Evolutionary conservation across 2,329 filamentous ascomycete species (phyloP), one percentile per base, ranked within the genome.

Genomic region (Aspergillus oerlinghausenensis): DNA sequence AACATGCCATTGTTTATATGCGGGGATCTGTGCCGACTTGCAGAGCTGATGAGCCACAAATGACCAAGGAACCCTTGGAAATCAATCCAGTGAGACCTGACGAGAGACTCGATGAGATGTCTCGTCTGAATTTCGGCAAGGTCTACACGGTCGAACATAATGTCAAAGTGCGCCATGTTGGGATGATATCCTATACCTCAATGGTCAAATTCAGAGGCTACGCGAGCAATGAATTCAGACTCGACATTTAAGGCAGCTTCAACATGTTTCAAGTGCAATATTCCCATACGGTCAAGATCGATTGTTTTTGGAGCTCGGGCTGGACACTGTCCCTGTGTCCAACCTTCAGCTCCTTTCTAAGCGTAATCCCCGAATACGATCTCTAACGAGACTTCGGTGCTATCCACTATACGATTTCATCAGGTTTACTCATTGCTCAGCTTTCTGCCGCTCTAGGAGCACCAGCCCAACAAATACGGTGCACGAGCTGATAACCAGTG

Each of bases 91-190:
- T 60, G 0, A 58, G 59, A 14, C 14, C 50, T 0, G 53, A 58
- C 2, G 55, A 70, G 21, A 66, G 54, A 3, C 60, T 79, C 4
- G 53, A 73, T 17, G 8, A 14, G 0, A 65, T 70, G 50, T 79
- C 75, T 3, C 68, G 75, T 2, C 56, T 79, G 4, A 73, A 76
- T 10, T 77, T 76, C 38, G 70, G 69, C 1, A 77, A 77, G 14
- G 60, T 73, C 1, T 72, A 76, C 60, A 74, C 72, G 0, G 71
- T 78, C 11, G 72, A 79, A 54, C 71, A 77, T 54, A 77, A 79
- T 52, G 63, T 76, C 40, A 77, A 74, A 52, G 74, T 76, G 1
- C 71, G 73, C 21, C 66, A 75, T 0, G 60, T 79, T 4, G 77
- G 77, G 0, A 59, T 55, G 10, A 67, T 79, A 3, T 62, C 60